Conservation (phyloP, 1,139 yeast genomes). For the Eremothecium cymbalariae region DNA sequence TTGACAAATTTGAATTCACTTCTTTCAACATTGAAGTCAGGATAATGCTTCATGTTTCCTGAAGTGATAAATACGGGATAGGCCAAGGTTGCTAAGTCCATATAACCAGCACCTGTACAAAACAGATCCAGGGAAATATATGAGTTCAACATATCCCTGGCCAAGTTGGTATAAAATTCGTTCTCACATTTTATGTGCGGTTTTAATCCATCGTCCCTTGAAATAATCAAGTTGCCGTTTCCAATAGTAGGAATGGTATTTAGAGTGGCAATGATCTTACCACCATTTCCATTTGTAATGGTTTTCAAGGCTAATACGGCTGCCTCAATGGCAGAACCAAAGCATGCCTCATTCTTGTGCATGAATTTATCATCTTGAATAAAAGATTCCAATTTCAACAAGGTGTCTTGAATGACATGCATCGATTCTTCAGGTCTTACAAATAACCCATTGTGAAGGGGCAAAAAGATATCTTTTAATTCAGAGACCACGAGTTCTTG, state of each 20-base stretch:
- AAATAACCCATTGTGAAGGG: constrained; percentile 69
- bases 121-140: constrained; percentile 75
- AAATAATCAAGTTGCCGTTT: constrained; percentile 63
- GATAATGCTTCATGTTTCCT: constrained; percentile 60
- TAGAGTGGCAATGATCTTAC: constrained; percentile 66
- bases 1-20: constrained; percentile 64
- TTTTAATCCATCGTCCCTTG: constrained; percentile 45
- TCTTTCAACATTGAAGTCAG: constrained; percentile 57
- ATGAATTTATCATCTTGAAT: constrained; percentile 37
- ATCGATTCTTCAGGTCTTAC: constrained; percentile 67
- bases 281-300: constrained; percentile 55
- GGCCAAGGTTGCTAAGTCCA: constrained; percentile 71
- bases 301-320: constrained; percentile 57
- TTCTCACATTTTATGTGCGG: constrained; percentile 58
- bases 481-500: constrained; percentile 66
- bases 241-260: constrained; percentile 75
- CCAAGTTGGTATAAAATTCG: constrained; percentile 54
- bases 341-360: constrained; percentile 61
- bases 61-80: constrained; percentile 63
- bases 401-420: constrained; percentile 55
- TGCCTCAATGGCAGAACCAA: constrained; percentile 69
- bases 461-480: constrained; percentile 72
- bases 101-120: constrained; percentile 54
- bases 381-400: constrained; percentile 50
- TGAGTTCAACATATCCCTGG: constrained; percentile 46